A percentile compares a stretch with the other conserved stretches of the same genome.
Evolutionary conservation across 352 stramenopile genomes (phyloP).

Genomic region (Phytophthora multivora): DNA sequence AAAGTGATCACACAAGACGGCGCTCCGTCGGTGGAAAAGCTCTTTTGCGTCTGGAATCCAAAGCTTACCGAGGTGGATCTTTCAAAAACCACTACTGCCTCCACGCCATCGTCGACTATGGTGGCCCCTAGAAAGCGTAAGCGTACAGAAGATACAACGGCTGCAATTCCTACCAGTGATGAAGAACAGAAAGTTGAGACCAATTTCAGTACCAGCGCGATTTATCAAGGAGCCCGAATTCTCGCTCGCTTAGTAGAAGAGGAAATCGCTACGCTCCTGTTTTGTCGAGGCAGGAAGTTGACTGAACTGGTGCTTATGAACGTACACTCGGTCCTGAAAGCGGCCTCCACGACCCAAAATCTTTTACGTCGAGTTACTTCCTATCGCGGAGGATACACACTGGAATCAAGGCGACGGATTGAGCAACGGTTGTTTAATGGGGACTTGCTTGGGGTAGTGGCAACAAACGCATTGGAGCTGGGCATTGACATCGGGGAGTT

Average conservation of each 20-base stretch:
- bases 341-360: conserved; percentile 37
- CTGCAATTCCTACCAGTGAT: neutral
- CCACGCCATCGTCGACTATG: neutral
- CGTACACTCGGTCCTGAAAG: conserved; percentile 69
- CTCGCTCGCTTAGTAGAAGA: conserved; percentile 91
- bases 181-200: conserved; percentile 3
- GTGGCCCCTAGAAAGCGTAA: conserved; percentile 29
- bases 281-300: conserved; percentile 95
- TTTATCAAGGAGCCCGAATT: conserved; percentile 93
- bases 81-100: too few relatives aligned
- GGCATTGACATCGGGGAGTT: conserved; percentile 96
- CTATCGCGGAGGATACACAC: conserved; percentile 97
- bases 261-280: conserved; percentile 93
- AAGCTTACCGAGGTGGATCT: conserved; percentile 37
- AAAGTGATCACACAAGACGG: conserved; percentile 89
- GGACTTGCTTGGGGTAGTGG: conserved; percentile 95
- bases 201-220: conserved; percentile 52
- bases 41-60: conserved; percentile 97
- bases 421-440: conserved; percentile 95
- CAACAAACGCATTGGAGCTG: conserved; percentile 97
- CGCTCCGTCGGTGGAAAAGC: conserved; percentile 89
- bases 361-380: conserved; percentile 73
- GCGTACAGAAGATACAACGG: conserved; percentile 1
- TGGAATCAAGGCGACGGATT: conserved; percentile 91
- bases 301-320: conserved; percentile 93